Base-by-base conservation (phyloP, 345 rosid species). In the Murraya paniculata region DNA sequence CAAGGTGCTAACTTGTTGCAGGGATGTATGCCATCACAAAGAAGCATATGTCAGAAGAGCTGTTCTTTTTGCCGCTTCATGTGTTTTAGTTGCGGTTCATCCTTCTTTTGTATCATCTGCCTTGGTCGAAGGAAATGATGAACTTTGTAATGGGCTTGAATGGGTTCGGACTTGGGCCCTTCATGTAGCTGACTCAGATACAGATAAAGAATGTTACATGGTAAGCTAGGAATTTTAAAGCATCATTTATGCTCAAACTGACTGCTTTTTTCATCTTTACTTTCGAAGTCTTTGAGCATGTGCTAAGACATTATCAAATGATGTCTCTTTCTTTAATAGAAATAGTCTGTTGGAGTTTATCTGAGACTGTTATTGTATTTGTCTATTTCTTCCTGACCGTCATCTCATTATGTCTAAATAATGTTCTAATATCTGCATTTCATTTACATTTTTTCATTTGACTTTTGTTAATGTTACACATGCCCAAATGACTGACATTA, bases 11-110 rank as follows among this genome's bases (percentile, higher is more conserved):
- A 78, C 64, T 74, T 79, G 30, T 77, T 85, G 84, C 91, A 96
- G 98, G 89, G 94, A 91, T 78, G 81, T 96, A 75, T 91, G 91
- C 81, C 86, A 86, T 81, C 98, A 94, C 86, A 83, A 88, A 75
- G 99, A 96, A 88, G 98, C 95, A 25, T 94, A 90, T 82, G 99
- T 96, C 31, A 89, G 99, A 84, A 90, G 84, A 81, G 95, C 99
- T 27, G 97, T 89, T 74, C 96, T 96, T 72, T 91, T 90, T 73
- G 93, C 98, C 22, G 95, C 94, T 76, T 94, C 98, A 53, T 89
- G 94, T 64, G 81, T 94, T 68, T 84, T 96, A 80, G 81, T 89
- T 55, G 83, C 99, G 27, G 93, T 96, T 81, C 97, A 92, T 86
- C 99, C 98, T 19, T 91, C 97, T 33, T 91, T 72, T 87, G 86